Conservation (phyloP, 2,329 filamentous ascomycete genomes). For the Fusarium nygamai region DNA sequence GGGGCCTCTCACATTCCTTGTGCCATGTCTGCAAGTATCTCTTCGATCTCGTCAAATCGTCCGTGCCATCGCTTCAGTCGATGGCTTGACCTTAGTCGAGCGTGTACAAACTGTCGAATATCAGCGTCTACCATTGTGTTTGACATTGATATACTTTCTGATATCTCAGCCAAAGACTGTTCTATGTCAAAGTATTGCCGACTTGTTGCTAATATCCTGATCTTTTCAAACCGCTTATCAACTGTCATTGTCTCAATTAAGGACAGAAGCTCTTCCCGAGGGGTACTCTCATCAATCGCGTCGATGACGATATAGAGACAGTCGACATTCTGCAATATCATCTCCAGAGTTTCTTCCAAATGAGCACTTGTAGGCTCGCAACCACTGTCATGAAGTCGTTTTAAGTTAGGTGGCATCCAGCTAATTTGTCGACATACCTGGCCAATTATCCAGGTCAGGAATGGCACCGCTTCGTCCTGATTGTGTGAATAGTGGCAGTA, state of each 20-base stretch:
- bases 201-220: background rate
- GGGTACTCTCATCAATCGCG: background rate
- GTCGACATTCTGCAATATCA: accelerated
- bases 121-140: background rate
- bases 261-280: background rate
- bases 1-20: background rate
- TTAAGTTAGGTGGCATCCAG: background rate
- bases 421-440: background rate
- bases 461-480: background rate
- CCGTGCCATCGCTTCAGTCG: background rate
- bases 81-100: background rate
- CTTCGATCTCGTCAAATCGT: background rate
- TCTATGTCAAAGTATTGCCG: background rate
- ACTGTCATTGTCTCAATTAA: background rate
- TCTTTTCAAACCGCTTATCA: background rate
- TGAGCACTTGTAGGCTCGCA: background rate
- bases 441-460: background rate
- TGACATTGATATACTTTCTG: background rate
- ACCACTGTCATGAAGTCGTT: background rate
- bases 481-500: background rate
- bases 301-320: background rate
- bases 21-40: background rate
- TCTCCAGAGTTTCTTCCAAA: background rate
- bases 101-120: background rate
- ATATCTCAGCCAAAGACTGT: background rate